Percentiles rank a stretch among this genome's conserved stretches.
These are phyloP conservation scores for Heritiera littoralis DNA, from an alignment of 345 rosid species.

Conservation along the genomic window DNA sequence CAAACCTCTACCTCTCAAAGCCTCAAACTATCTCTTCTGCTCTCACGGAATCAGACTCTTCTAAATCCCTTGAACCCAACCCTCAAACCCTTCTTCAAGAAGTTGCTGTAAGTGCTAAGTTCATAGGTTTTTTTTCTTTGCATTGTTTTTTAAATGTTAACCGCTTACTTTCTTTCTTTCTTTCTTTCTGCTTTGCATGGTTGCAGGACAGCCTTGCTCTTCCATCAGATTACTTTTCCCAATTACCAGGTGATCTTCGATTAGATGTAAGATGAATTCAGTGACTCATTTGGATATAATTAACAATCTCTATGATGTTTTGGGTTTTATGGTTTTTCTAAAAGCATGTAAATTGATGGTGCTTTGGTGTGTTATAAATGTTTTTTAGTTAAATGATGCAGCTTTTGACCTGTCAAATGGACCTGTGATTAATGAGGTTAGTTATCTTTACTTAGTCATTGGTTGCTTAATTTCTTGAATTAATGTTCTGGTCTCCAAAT, in stretches of 20 bases:
- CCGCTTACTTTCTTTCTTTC: not conserved
- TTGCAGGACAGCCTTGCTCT: constrained; percentile 86
- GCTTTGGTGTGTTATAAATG: not conserved
- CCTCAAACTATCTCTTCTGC: constrained; percentile 46
- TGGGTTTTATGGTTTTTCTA: not conserved
- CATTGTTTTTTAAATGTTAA: not conserved
- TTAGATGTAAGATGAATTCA: constrained; percentile 57
- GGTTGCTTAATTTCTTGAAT: constrained; percentile 17
- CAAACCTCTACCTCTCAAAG: constrained; percentile 29
- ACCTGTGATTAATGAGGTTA: constrained; percentile 72
- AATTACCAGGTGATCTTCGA: constrained; percentile 78
- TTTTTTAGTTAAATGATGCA: constrained; percentile 78
- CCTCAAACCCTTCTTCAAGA: constrained; percentile 54
- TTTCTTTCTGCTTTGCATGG: not conserved
- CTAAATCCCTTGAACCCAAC: constrained; percentile 49
- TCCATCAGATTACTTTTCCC: constrained; percentile 68
- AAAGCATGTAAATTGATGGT: not conserved
- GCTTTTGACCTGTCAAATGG: constrained; percentile 97
- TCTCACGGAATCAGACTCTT: constrained; percentile 67
- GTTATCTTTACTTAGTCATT: constrained; percentile 16
- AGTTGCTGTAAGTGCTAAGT: constrained; percentile 52
- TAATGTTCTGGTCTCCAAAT: not conserved
- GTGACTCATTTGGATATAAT: not conserved
- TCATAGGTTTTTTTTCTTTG: not conserved
- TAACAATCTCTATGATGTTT: not conserved